These are phyloP conservation scores for Spatholobus suberectus DNA, from an alignment of 306 rosid species.

Conservation along the genomic window DNA sequence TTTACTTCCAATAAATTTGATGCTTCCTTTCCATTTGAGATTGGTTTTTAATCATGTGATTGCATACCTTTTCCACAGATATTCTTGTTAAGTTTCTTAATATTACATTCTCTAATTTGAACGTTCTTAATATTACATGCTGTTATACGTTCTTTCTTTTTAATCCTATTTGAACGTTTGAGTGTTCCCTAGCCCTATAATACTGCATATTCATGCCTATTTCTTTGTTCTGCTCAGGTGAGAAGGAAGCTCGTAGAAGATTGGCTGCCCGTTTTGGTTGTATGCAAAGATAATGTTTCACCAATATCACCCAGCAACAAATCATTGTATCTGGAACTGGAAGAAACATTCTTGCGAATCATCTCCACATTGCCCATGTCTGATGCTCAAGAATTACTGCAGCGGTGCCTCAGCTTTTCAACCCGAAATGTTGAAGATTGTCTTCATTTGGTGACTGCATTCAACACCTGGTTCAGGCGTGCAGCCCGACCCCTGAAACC, in stretches of 20 bases:
- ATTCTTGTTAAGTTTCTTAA: too few relatives aligned
- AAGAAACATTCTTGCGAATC: slow-evolving; percentile 78
- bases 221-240: slow-evolving; percentile 58
- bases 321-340: slow-evolving; percentile 71
- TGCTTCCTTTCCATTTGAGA: too few relatives aligned
- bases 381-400: slow-evolving; percentile 88
- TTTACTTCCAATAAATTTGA: too few relatives aligned
- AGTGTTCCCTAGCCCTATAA: too few relatives aligned
- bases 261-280: slow-evolving; percentile 92
- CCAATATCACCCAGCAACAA: slow-evolving; percentile 73
- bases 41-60: too few relatives aligned
- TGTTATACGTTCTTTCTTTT: too few relatives aligned
- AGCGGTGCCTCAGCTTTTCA: slow-evolving; percentile 86
- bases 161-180: too few relatives aligned
- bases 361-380: slow-evolving; percentile 91
- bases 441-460: slow-evolving; percentile 81
- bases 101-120: too few relatives aligned
- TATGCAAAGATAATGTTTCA: slow-evolving; percentile 81
- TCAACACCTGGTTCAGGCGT: slow-evolving; percentile 96
- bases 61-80: too few relatives aligned
- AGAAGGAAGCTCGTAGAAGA: slow-evolving; percentile 85
- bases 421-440: slow-evolving; percentile 88
- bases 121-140: too few relatives aligned
- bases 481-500: slow-evolving; percentile 57
- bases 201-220: neutral